phyloP scores from a whole-genome alignment of 768 basidiomycete species.

The Chalciporus sphaerocephalus region DNA sequence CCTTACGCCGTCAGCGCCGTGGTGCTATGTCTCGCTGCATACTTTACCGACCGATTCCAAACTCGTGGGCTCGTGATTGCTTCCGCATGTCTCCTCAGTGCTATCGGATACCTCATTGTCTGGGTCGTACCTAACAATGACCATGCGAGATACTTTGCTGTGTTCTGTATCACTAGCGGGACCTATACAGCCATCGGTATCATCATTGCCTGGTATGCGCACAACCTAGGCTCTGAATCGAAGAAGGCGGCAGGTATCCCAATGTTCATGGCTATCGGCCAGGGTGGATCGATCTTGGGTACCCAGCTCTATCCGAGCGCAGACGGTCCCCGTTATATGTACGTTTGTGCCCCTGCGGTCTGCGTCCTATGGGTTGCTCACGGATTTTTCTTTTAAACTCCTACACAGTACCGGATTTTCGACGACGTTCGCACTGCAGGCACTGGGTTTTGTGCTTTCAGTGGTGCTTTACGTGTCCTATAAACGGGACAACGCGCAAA shows the following conservation, averaged over 20 bases:
- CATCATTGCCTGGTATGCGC: conserved; percentile 74
- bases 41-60: conserved; percentile 62
- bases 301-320: conserved; percentile 64
- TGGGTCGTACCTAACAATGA: conserved; percentile 49
- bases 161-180: conserved; percentile 71
- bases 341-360: conserved; percentile 18
- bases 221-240: conserved; percentile 74
- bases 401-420: conserved; percentile 57
- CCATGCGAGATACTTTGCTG: conserved; percentile 71
- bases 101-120: conserved; percentile 57
- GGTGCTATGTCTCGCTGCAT: conserved; percentile 56
- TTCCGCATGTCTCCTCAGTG: conserved; percentile 26
- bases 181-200: conserved; percentile 75
- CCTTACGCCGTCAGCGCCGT: conserved; percentile 72
- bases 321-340: conserved; percentile 66
- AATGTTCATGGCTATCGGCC: conserved; percentile 77
- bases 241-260: conserved; percentile 75
- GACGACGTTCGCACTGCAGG: conserved; percentile 38
- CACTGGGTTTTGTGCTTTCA: conserved; percentile 22
- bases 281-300: conserved; percentile 74
- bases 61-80: conserved; percentile 45
- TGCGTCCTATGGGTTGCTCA: neutral
- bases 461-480: conserved; percentile 58
- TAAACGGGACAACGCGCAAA: conserved; percentile 51
- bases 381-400: neutral